Percentiles rank a stretch among this genome's conserved stretches.
Evolutionary conservation across 106 monocot genomes (phyloP).

Genomic region (Alisma plantagoaquatica): DNA sequence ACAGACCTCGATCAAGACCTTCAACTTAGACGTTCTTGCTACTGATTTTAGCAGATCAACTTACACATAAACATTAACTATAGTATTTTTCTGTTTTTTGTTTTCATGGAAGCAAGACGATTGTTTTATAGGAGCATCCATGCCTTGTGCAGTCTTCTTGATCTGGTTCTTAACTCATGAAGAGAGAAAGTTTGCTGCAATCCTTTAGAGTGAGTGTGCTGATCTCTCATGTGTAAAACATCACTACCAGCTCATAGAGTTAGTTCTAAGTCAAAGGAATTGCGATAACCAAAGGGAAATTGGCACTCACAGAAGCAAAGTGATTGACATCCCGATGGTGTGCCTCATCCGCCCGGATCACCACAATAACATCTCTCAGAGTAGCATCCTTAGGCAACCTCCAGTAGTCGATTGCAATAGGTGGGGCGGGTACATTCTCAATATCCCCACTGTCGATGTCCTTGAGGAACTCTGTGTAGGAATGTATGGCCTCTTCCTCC

Average conservation of each 20-base stretch:
- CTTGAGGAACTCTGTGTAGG: constrained; percentile 14
- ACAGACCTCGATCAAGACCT: too few species aligned
- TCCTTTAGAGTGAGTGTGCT: too few species aligned
- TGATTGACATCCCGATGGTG: constrained; percentile 7
- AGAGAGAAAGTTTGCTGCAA: too few species aligned
- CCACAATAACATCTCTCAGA: constrained; percentile 2
- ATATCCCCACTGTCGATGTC: constrained; percentile 6
- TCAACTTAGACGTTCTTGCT: too few species aligned
- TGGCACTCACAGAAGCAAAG: constrained; percentile 11
- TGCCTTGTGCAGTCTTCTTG: too few species aligned
- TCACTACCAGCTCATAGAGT: not conserved
- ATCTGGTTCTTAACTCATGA: too few species aligned
- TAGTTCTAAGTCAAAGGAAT: not conserved
- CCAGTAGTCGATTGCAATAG: constrained; percentile 8
- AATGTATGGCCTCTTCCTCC: constrained; percentile 12
- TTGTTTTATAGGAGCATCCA: too few species aligned
- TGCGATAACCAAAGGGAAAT: not conserved
- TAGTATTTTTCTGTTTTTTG: too few species aligned
- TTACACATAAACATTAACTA: too few species aligned
- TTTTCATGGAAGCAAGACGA: too few species aligned
- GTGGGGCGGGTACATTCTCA: constrained; percentile 1
- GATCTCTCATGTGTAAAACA: too few species aligned
- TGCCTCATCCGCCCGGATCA: not conserved
- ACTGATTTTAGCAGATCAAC: too few species aligned
- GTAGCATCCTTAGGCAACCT: constrained; percentile 2